Evolutionary conservation across 441 rosid species (phyloP).

Genomic region (Gossypium laxum): DNA sequence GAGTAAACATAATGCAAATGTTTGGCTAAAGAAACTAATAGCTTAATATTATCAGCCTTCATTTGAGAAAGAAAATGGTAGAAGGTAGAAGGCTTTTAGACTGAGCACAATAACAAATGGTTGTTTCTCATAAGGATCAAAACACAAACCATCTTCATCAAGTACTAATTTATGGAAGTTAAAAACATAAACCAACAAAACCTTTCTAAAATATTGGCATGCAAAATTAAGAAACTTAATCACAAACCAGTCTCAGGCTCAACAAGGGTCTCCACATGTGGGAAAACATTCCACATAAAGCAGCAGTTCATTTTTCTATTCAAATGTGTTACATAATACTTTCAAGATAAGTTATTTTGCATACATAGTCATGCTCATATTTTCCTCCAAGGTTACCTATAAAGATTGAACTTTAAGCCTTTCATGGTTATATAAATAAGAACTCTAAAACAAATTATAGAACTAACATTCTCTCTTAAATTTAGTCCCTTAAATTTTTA

Average conservation of each 20-base stretch:
- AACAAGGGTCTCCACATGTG: background rate
- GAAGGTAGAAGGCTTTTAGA: background rate
- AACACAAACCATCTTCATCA: background rate
- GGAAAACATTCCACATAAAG: background rate
- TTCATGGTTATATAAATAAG: background rate
- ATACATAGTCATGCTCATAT: background rate
- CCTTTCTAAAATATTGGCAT: background rate
- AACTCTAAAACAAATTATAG: background rate
- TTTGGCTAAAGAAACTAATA: background rate
- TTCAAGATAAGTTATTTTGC: background rate
- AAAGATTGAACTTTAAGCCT: background rate
- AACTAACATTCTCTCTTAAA: background rate
- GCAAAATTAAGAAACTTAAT: background rate
- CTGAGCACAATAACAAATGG: background rate
- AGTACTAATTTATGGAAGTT: background rate
- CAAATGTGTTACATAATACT: background rate
- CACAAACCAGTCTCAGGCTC: background rate
- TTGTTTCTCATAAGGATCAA: background rate
- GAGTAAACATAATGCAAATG: background rate
- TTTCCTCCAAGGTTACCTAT: background rate
- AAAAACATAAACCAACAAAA: background rate
- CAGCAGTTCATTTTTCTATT: background rate
- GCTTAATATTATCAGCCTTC: background rate
- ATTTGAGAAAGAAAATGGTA: background rate
- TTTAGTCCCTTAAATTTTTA: too few relatives aligned